These are phyloP conservation scores for Fraxinus paxiana DNA, from an alignment of 305 asterid species.

Conservation along the genomic window DNA sequence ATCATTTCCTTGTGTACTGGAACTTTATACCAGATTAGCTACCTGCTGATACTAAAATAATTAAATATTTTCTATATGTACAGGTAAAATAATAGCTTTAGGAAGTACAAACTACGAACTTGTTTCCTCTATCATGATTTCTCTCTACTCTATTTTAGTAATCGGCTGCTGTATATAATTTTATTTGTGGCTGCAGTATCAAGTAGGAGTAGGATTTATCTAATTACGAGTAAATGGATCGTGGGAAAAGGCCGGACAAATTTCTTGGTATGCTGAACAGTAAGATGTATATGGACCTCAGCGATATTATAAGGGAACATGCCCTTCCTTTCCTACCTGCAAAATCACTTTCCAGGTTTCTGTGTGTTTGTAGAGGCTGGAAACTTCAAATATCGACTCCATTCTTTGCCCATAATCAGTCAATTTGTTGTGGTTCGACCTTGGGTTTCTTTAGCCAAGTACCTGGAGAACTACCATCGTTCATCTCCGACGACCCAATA, in stretches of 20 bases:
- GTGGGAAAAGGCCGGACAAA: constrained; percentile 37
- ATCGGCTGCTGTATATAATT: background rate
- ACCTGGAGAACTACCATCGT: constrained; percentile 27
- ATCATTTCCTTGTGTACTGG: background rate
- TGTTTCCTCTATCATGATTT: background rate
- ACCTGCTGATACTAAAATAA: background rate
- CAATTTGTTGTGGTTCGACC: constrained; percentile 27
- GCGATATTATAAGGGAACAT: constrained; percentile 40
- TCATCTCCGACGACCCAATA: constrained; percentile 29
- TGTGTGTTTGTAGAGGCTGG: constrained; percentile 52
- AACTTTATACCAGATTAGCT: background rate
- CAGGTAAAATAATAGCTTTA: background rate
- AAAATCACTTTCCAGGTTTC: constrained; percentile 44
- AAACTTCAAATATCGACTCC: constrained; percentile 44
- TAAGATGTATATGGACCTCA: constrained; percentile 47
- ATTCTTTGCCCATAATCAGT: constrained; percentile 49
- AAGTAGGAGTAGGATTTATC: constrained; percentile 11
- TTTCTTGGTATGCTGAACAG: constrained; percentile 16
- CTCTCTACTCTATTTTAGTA: background rate
- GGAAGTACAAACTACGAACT: background rate
- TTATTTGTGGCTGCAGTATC: constrained; percentile 6
- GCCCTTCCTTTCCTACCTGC: constrained; percentile 53
- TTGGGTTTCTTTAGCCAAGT: constrained; percentile 41
- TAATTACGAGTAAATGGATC: constrained; percentile 38
- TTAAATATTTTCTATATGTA: background rate